phyloP scores from a whole-genome alignment of 495 filamentous ascomycete genomes.

The Elasticomyces elasticus region DNA sequence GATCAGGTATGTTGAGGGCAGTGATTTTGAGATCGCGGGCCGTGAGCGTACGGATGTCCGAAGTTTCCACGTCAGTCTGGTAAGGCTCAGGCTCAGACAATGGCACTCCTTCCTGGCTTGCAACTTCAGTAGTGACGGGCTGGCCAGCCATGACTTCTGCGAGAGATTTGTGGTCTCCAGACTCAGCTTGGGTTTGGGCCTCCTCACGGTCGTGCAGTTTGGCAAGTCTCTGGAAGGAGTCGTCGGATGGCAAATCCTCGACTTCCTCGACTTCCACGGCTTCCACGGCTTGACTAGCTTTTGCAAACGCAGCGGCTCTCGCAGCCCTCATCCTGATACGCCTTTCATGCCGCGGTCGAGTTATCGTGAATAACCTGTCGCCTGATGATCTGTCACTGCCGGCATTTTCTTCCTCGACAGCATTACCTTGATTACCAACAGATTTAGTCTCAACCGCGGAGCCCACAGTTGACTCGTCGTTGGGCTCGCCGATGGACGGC shows the following conservation, averaged over 20 bases:
- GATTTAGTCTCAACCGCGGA: too few relatives aligned
- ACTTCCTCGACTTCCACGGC: neutral
- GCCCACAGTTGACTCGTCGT: too few relatives aligned
- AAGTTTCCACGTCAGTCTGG: neutral
- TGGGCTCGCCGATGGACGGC: too few relatives aligned
- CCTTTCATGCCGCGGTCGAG: too few relatives aligned
- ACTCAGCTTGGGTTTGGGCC: neutral
- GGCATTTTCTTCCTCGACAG: too few relatives aligned
- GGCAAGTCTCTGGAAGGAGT: neutral
- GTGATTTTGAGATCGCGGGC: conserved; percentile 1
- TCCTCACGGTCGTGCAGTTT: neutral
- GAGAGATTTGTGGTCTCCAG: neutral
- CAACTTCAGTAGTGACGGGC: neutral
- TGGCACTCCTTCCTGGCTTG: neutral
- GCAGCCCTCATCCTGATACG: too few relatives aligned
- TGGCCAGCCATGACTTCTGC: neutral
- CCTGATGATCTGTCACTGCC: too few relatives aligned
- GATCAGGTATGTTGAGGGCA: conserved; percentile 38
- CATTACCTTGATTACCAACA: too few relatives aligned
- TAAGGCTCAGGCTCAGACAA: neutral
- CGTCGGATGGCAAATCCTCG: neutral
- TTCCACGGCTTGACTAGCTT: neutral
- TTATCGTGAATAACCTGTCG: too few relatives aligned
- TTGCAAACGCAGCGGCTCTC: too few relatives aligned
- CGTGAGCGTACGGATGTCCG: neutral